Base-by-base conservation (phyloP, 2,329 filamentous ascomycete genomes). In the Fusarium tjaetaba region DNA sequence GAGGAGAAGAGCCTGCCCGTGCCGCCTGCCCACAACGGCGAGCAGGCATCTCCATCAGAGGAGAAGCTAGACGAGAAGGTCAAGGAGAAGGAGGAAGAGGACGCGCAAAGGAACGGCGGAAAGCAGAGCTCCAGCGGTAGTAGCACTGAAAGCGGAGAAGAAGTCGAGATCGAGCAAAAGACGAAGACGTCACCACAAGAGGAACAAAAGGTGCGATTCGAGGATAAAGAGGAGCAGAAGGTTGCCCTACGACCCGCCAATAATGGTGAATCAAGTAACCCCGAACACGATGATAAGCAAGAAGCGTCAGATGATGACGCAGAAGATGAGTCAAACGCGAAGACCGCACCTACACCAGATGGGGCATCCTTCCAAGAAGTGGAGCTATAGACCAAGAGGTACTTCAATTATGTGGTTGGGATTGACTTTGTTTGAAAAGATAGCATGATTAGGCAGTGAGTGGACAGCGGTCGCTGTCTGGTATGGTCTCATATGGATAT, bases 321-420 rank as follows among this genome's bases (percentile, higher is more conserved):
- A 11, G 79, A 79, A 11, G 81, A 82, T 18, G 78, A 81, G 7
- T 77, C 78, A 45, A 80, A 80, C 22, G 80, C 82, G 52, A 86
- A 85, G 70, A 81, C 84, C 2, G 81, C 83, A 22, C 81, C 83
- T 46, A 88, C 87, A 11, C 86, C 88, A 24, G 88, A 90, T 71
- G 86, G 87, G 2, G 85, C 85, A 10, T 89, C 88, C n/a, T 91
- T 92, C 80, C 89, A 91, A 76, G 88, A 92, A 74, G 89, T 92
- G 52, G 88, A 88, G 68, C 81, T 92, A 76, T 91, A 83, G 77
- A 71, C 36, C 45, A 62, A 65, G 26, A 51, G 11, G 36, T 24
- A 43, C 32, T 58, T 28, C 34, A 43, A 42, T 61, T 58, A 57
- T 26, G 51, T 57, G 49, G 61, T 60, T 46, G 32, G n/a, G 45